Conservation (phyloP, 164 flowering plant genomes). For the Buxus sempervirens region DNA sequence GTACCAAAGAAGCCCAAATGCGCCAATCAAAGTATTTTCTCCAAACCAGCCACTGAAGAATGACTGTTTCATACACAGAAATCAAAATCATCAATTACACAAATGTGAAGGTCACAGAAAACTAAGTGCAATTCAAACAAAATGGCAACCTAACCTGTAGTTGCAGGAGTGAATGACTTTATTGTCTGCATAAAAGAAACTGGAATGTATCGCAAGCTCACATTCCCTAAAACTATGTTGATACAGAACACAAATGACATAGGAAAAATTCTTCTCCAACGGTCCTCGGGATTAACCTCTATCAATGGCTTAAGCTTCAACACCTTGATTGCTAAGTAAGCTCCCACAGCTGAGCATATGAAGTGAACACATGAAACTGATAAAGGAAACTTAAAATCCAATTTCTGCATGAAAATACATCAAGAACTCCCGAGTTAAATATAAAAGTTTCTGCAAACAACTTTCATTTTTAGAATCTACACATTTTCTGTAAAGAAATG, state of each 20-base stretch:
- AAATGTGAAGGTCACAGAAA: not conserved
- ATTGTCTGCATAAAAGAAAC: conserved; percentile 99
- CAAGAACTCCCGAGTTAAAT: conserved; percentile 1
- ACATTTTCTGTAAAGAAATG: too few species aligned
- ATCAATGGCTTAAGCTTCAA: conserved; percentile 89
- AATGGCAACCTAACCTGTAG: conserved; percentile 65
- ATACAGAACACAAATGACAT: conserved; percentile 98
- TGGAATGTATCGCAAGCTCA: conserved; percentile 92
- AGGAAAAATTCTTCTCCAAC: conserved; percentile 96
- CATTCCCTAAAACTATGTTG: conserved; percentile 93
- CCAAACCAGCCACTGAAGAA: conserved; percentile 97
- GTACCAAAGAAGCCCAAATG: conserved; percentile 89
- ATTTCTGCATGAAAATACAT: conserved; percentile 48
- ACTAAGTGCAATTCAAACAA: not conserved
- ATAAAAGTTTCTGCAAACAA: too few species aligned
- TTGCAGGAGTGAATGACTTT: conserved; percentile 97
- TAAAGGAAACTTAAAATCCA: conserved; percentile 92
- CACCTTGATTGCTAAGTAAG: conserved; percentile 75
- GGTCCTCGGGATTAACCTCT: conserved; percentile 85
- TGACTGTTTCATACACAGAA: conserved; percentile 42
- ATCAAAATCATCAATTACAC: conserved; percentile 9
- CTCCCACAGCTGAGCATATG: conserved; percentile 91
- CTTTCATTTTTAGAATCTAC: too few species aligned
- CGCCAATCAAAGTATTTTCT: conserved; percentile 83
- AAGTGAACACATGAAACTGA: conserved; percentile 91